Base-by-base conservation (phyloP, 2,329 filamentous ascomycete species). In the Hypomyces rosellus region DNA sequence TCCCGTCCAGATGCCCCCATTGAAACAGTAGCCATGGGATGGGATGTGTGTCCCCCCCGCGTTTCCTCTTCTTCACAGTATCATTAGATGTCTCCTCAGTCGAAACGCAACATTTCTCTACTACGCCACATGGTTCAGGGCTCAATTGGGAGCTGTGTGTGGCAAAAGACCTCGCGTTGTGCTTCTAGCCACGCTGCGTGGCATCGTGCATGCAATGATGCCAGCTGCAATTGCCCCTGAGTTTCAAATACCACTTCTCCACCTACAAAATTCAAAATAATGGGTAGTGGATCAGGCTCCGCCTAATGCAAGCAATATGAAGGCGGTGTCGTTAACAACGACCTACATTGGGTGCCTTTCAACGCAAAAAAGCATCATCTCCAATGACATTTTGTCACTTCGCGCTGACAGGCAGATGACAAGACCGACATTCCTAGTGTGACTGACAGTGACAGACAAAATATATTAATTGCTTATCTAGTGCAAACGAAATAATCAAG, bases 191-290 rank as follows among this genome's bases (percentile, higher is more conserved):
- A 30, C 25, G 25, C 25, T 30, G 25, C 25, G 25, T 30, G 25
- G 16, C 36, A n/a, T 38, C 36, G 36, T 38, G 16, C 36, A 38
- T 48, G 30, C 20, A 40, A 25, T 34, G 15, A 38, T 36, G 33
- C 45, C 13, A 16, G 14, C 36, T 49, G 46, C 50, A 45, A n/a
- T 37, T 37, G 34, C 46, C 50, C 50, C 50, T 42, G 20, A 52
- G 49, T 52, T 52, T 49, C 30, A 52, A 9, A 38, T 38, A 22
- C 30, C 37, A 33, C 34, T 40, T 18, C 39, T 44, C 16, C 52
- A 44, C 34, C 38, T 37, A 38, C 43, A 43, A 43, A 33, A 49
- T 36, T 16, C 46, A 30, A 15, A 16, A 16, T 38, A n/a, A 30
- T 30, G 4, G 9, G 25, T 30, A 30, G 25, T 30, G 25, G 25